These are phyloP conservation scores for Neurospora sp. DNA, from an alignment of 495 filamentous ascomycete genomes.

Conservation along the genomic window DNA sequence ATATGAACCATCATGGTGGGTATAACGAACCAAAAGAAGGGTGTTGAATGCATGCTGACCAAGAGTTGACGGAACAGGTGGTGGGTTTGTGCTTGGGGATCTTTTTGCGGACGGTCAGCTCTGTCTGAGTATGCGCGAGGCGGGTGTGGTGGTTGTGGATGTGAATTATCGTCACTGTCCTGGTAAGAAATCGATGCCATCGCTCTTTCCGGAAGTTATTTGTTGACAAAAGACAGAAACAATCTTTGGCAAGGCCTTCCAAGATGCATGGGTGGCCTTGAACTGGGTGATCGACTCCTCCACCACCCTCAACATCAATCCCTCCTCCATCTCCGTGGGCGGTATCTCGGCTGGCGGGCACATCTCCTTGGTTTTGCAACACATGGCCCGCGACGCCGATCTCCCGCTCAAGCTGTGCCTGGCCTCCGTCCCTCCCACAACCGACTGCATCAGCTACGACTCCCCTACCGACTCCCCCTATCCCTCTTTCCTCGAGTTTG, in stretches of 20 bases:
- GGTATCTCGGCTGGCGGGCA: conserved; percentile 41
- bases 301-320: conserved; percentile 29
- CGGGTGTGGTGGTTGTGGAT: conserved; percentile 35
- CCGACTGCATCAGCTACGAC: conserved; percentile 27
- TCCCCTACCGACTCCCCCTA: conserved; percentile 35
- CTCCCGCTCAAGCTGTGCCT: conserved; percentile 33
- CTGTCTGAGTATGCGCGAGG: conserved; percentile 36
- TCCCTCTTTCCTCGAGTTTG: conserved; percentile 33
- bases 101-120: conserved; percentile 32
- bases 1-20: conserved; percentile 40
- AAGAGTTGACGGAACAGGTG: conserved; percentile 3
- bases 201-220: not conserved
- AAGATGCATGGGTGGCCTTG: conserved; percentile 37
- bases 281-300: conserved; percentile 28
- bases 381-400: conserved; percentile 38
- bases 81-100: conserved; percentile 40
- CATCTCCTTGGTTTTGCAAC: conserved; percentile 36
- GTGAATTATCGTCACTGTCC: conserved; percentile 44
- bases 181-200: conserved; percentile 13
- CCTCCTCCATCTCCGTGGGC: conserved; percentile 35
- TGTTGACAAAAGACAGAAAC: conserved; percentile 17
- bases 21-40: not conserved
- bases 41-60: not conserved
- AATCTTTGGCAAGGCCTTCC: conserved; percentile 35
- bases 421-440: conserved; percentile 31